These are phyloP conservation scores for Suillus fuscotomentosus DNA, from an alignment of 768 basidiomycete genomes.

Conservation along the genomic window DNA sequence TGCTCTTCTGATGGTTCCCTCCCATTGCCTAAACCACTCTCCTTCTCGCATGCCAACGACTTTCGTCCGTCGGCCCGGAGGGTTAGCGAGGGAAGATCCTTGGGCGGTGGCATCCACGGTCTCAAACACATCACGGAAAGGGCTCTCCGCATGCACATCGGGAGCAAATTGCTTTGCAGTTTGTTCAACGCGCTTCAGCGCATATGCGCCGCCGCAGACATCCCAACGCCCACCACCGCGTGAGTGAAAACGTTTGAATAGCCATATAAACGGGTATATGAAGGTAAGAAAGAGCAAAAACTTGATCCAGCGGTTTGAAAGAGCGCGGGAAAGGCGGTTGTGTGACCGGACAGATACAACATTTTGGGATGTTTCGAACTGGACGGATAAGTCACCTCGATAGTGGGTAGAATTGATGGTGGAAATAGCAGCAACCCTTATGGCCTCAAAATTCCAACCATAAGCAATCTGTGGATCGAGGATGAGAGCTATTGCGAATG, in stretches of 20 bases:
- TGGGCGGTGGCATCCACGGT: conserved; percentile 1
- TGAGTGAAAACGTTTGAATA: conserved; percentile 67
- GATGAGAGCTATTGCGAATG: neutral
- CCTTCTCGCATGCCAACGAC: conserved; percentile 66
- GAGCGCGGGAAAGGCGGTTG: conserved; percentile 60
- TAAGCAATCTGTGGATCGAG: conserved; percentile 48
- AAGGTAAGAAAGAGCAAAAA: conserved; percentile 65
- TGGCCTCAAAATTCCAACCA: conserved; percentile 52
- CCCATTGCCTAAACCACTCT: conserved; percentile 81
- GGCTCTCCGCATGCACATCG: conserved; percentile 8
- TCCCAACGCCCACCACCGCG: conserved; percentile 74
- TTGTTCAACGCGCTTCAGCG: conserved; percentile 49
- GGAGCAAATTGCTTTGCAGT: conserved; percentile 11
- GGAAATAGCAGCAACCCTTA: conserved; percentile 37
- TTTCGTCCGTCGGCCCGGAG: conserved; percentile 34
- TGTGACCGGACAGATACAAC: conserved; percentile 66
- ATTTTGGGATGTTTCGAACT: conserved; percentile 45
- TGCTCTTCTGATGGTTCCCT: conserved; percentile 60
- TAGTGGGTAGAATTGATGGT: conserved; percentile 40
- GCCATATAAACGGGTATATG: conserved; percentile 80
- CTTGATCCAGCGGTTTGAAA: conserved; percentile 72
- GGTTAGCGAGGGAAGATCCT: conserved; percentile 21
- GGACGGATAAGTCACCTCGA: conserved; percentile 39
- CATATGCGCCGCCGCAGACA: conserved; percentile 74
- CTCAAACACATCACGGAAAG: conserved; percentile 5